Conservation (phyloP, 371 early-diverging fungal genomes). For the Lichtheimia corymbifera region DNA sequence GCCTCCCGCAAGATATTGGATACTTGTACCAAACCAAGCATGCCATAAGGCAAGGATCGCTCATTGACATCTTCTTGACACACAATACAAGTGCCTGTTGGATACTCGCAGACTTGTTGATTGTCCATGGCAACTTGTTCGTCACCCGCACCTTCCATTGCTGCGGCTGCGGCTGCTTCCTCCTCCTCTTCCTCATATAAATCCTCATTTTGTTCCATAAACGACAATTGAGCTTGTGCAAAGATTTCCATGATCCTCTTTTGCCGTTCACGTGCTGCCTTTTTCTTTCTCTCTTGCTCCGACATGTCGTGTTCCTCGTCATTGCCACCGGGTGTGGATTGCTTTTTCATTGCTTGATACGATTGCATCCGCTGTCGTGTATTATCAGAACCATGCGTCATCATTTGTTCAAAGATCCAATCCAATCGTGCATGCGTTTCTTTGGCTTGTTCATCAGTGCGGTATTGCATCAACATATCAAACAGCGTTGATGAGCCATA, state of each 20-base stretch:
- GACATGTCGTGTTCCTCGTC: constrained; percentile 29
- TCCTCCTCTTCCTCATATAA: constrained; percentile 64
- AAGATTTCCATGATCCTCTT: constrained; percentile 90
- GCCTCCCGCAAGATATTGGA: constrained; percentile 73
- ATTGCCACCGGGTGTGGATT: background rate
- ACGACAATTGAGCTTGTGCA: constrained; percentile 83
- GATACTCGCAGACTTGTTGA: constrained; percentile 58
- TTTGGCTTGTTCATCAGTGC: constrained; percentile 33
- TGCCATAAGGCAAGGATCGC: constrained; percentile 73
- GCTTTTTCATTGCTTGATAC: background rate
- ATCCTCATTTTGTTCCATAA: constrained; percentile 81
- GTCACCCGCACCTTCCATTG: background rate
- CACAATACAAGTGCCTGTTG: constrained; percentile 89
- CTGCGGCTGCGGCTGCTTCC: constrained; percentile 2
- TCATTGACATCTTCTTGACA: constrained; percentile 90
- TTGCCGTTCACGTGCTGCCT: constrained; percentile 84
- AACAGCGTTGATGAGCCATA: constrained; percentile 26
- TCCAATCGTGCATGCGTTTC: constrained; percentile 33
- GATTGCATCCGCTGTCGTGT: background rate
- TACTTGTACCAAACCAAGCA: constrained; percentile 81
- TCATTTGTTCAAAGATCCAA: constrained; percentile 32
- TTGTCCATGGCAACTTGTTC: constrained; percentile 13
- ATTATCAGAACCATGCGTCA: background rate
- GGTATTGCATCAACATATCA: constrained; percentile 29
- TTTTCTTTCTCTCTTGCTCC: constrained; percentile 72